phyloP scores from a whole-genome alignment of 371 early-diverging fungal species.

The Umbelopsis sp. region DNA sequence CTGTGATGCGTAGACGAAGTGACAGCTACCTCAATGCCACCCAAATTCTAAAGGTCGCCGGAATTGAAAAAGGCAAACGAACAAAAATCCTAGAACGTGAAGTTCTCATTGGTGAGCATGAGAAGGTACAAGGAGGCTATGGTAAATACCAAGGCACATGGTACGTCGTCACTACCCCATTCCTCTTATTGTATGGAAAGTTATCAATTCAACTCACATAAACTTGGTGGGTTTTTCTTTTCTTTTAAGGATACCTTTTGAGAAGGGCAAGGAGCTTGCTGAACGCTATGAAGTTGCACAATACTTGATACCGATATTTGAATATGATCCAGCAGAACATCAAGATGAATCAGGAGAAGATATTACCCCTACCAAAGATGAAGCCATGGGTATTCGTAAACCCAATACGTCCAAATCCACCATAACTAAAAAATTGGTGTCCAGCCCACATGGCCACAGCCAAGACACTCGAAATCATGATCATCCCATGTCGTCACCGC shows the following conservation, averaged over 20 bases:
- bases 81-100: constrained; percentile 93
- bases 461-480: neutral
- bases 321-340: constrained; percentile 52
- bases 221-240: no score
- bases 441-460: no score
- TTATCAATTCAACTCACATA: no score
- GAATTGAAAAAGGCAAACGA: constrained; percentile 89
- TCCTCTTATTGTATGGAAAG: no score
- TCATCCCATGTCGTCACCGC: neutral
- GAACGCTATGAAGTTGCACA: constrained; percentile 70
- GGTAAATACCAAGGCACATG: constrained; percentile 97
- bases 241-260: constrained; percentile 81
- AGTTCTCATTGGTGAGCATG: constrained; percentile 81
- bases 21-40: constrained; percentile 96
- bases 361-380: constrained; percentile 35
- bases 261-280: constrained; percentile 75
- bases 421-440: no score
- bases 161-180: constrained; percentile 37
- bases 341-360: constrained; percentile 25
- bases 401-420: neutral
- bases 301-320: constrained; percentile 64
- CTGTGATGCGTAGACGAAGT: constrained; percentile 88
- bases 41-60: constrained; percentile 96
- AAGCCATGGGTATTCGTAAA: constrained; percentile 23
- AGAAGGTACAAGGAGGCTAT: constrained; percentile 98